Base-by-base conservation (phyloP, 1,284 basidiomycete genomes). In the Ceratobasidium sp. region DNA sequence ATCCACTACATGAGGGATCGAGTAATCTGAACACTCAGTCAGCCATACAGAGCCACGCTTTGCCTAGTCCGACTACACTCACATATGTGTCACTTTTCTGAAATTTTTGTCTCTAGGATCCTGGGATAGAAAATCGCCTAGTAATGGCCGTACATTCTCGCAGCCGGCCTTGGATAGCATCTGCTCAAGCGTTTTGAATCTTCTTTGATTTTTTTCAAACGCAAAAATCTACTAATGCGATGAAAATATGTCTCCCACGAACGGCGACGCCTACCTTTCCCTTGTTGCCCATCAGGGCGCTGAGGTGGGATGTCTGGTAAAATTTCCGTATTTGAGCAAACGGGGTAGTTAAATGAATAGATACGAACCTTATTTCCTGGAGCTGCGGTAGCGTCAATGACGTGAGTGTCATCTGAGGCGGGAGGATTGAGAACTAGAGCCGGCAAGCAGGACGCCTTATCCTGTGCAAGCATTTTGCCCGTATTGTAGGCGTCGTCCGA, bases 361-460 rank as follows among this genome's bases (percentile, higher is more conserved):
- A 15, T 12, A 61, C 70, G 10, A 15, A 62, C 70, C 28, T 99
- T 99, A 86, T 99, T 99, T 0, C 98, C 98, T 0, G 97, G 98
- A 0, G 98, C 97, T 59, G 97, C 93, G 40, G 97, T 99, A 4
- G 96, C 97, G 84, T 99, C 98, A 66, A 99, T 93, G 48, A 96
- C 95, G 23, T 90, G 85, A 59, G 85, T 84, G 50, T 87, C 82
- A 6, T 88, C 86, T 46, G 82, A 83, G 1, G 86, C 84, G 20
- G 92, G 91, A 75, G 94, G 90, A 62, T 88, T 84, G 44, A 98
- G 89, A 4, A 99, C 90, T 75, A 91, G 87, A 0, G 97, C 96
- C 10, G 98, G 96, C 84, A 99, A 96, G 85, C 98, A 99, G 65
- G 94, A 96, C 15, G 98, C 97, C 84, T 99, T 97, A 85, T 99